phyloP scores from a whole-genome alignment of 2,329 filamentous ascomycete genomes.

The Xylaria sp. region DNA sequence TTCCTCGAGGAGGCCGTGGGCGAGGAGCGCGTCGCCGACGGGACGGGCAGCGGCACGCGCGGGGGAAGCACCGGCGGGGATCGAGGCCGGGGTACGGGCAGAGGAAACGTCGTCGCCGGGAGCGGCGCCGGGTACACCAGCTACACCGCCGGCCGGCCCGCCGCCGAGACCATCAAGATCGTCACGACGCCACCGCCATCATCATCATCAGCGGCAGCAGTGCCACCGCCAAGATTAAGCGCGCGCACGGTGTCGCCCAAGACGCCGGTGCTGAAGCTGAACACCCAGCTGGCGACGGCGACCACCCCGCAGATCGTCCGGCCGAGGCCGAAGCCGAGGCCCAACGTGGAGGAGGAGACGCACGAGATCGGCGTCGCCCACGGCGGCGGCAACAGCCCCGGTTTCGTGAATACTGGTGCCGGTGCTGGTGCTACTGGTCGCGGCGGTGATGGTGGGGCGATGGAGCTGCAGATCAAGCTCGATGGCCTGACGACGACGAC shows the following conservation, averaged over 20 bases:
- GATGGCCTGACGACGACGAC: constrained; percentile 32
- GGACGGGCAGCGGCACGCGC: no score
- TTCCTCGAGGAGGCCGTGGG: constrained; percentile 47
- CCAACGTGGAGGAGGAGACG: not conserved
- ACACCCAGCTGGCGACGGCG: constrained; percentile 33
- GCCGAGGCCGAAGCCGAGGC: constrained; percentile 23
- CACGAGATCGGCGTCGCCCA: no score
- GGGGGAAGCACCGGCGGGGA: no score
- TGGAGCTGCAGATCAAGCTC: constrained; percentile 14
- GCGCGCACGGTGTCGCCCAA: constrained; percentile 23
- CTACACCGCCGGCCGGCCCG: constrained; percentile 1
- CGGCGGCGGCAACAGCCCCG: no score
- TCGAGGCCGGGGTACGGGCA: no score
- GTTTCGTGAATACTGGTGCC: no score
- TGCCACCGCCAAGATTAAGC: no score
- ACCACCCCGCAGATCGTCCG: constrained; percentile 21
- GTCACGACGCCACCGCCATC: constrained; percentile 20
- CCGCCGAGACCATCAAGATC: constrained; percentile 23
- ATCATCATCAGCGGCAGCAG: no score
- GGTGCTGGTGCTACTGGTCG: no score
- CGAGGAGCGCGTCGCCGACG: constrained; percentile 31
- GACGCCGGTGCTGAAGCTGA: constrained; percentile 31
- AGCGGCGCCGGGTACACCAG: no score
- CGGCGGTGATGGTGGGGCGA: not conserved
- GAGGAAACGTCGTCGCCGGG: no score